phyloP scores from a whole-genome alignment of 139 green algal species.

The Micractinium conductrix region DNA sequence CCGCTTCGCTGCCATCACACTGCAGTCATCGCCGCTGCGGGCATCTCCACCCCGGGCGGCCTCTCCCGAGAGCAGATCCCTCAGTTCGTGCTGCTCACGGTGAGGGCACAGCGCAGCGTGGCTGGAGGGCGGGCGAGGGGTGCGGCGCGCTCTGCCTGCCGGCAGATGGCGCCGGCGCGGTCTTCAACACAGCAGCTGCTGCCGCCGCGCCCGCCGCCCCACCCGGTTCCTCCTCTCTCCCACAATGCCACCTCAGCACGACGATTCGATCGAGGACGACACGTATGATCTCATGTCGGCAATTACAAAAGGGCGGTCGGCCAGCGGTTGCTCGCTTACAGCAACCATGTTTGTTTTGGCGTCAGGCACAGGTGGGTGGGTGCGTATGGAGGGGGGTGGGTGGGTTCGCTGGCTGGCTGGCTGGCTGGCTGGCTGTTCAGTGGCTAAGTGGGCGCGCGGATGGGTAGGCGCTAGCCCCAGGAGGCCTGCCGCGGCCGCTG shows the following conservation, averaged over 20 bases:
- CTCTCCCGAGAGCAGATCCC: neutral
- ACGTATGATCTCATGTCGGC: constrained; percentile 5
- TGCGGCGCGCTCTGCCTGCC: neutral
- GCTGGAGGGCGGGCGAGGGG: neutral
- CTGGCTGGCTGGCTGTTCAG: too few relatives aligned
- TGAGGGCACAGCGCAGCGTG: neutral
- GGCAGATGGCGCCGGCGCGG: neutral
- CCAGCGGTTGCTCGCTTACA: neutral
- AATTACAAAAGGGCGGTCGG: neutral
- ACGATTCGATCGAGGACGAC: neutral
- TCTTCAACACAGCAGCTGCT: neutral
- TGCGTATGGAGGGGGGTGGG: neutral
- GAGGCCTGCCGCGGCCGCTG: too few relatives aligned
- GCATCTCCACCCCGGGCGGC: neutral
- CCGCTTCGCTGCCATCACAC: neutral
- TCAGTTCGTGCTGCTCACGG: constrained; percentile 21
- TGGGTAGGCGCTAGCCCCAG: too few relatives aligned
- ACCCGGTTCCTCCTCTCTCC: neutral
- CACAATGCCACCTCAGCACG: neutral
- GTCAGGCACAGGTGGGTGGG: neutral
- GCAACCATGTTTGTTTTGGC: constrained; percentile 7
- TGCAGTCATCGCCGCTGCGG: neutral
- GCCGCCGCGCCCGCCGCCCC: too few relatives aligned
- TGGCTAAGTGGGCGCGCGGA: too few relatives aligned
- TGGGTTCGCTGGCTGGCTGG: neutral